Base-by-base conservation (phyloP, 2,329 filamentous ascomycete genomes). In the Colletotrichum australisinense region DNA sequence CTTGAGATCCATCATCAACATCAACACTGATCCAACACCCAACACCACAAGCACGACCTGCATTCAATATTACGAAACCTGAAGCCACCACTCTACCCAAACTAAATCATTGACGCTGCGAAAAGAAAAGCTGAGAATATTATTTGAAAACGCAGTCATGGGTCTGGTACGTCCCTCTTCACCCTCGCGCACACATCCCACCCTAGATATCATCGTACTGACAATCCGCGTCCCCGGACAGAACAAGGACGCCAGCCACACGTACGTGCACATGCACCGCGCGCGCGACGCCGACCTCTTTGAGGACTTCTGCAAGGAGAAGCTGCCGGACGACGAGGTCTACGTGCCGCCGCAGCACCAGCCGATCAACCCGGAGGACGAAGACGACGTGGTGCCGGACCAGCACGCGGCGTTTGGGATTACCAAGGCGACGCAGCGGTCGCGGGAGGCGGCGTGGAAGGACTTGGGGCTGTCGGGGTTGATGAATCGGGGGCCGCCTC, bases 341-440 rank as follows among this genome's bases (percentile, higher is more conserved):
- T 93, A 94, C 82, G 93, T 97, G n/a, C 91, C 93, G 42, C 91
- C 91, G 8, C 90, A 94, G 75, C 91, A 95, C 80, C 93, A 95
- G 81, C 94, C 94, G 53, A 88, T 95, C 79, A 96, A 97, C 80
- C 94, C 94, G 0, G 94, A 97, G 82, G 94, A 97, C 81, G 94
- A 97, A 83, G 94, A 97, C 79, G 94, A 97, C 79, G 93, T 97
- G 4, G 94, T 97, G 5, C 94, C 94, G 0, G 94, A 97, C 82
- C 94, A 97, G 84, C 94, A 97, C 80, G 94, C 94, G 14, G 94
- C 94, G 0, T 97, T 97, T 81, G 94, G 94, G 52, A 97, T 97
- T 78, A 91, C 94, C 81, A 90, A 93, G 76, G 94, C 94, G 11
- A 95, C 93, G 19, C 93, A 95, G 83, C 89, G 89, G 75, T 88